These are phyloP conservation scores for button mushroom (Agaricus bisporus) DNA, from an alignment of 768 basidiomycete species.

Conservation along the genomic window DNA sequence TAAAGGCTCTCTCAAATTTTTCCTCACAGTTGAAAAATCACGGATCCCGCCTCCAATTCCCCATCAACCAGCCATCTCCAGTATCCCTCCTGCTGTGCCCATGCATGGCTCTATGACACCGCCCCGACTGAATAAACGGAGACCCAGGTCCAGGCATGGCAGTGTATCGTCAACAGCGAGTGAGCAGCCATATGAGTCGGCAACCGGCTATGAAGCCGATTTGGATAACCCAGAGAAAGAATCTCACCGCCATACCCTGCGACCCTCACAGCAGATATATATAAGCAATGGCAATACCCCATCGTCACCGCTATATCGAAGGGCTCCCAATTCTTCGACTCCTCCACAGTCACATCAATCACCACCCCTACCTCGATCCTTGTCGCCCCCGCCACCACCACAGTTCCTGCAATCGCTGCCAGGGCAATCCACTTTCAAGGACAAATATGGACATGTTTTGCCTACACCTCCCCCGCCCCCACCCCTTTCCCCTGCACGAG, in stretches of 20 bases:
- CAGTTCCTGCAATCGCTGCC: constrained; percentile 28
- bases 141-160: constrained; percentile 55
- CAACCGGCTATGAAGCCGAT: constrained; percentile 70
- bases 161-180: constrained; percentile 64
- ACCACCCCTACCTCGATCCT: constrained; percentile 6
- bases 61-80: constrained; percentile 25
- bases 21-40: constrained; percentile 60
- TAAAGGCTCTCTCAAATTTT: constrained; percentile 77
- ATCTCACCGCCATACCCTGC: constrained; percentile 32
- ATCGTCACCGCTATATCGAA: constrained; percentile 35
- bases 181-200: constrained; percentile 46
- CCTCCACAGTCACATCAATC: constrained; percentile 5
- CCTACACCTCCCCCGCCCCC: constrained; percentile 34
- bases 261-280: constrained; percentile 26
- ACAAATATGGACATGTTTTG: constrained; percentile 24
- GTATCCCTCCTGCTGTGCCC: constrained; percentile 22
- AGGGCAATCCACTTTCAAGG: constrained; percentile 19
- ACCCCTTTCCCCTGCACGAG: constrained; percentile 39
- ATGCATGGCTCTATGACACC: constrained; percentile 36
- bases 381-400: constrained; percentile 19
- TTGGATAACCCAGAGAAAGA: constrained; percentile 54
- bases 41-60: constrained; percentile 20
- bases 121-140: constrained; percentile 40
- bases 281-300: constrained; percentile 19
- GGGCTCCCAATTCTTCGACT: constrained; percentile 22